Conservation (phyloP, 768 basidiomycete genomes). For the Porphyrellus cyaneotinctus region DNA sequence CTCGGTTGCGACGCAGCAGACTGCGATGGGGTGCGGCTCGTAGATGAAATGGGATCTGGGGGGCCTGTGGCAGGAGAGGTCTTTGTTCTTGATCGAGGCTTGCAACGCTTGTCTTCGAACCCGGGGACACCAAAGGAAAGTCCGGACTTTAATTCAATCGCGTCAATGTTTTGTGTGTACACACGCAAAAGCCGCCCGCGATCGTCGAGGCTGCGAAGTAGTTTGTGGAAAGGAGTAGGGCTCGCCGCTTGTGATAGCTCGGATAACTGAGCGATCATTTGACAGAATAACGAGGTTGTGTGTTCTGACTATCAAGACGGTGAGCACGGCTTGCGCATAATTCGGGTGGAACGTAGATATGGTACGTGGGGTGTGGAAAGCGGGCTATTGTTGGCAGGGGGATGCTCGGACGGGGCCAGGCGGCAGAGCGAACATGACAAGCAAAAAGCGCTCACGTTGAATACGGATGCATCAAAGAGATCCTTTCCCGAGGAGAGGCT, state of each 20-base stretch:
- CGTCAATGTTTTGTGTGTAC: slow-evolving; percentile 94
- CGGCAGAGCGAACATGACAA: slow-evolving; percentile 2
- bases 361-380: not conserved
- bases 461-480: slow-evolving; percentile 86
- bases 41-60: slow-evolving; percentile 13
- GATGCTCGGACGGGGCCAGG: not conserved
- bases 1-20: slow-evolving; percentile 18
- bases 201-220: slow-evolving; percentile 72
- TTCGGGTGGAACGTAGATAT: not conserved
- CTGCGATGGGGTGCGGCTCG: slow-evolving; percentile 15
- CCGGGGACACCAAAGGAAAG: slow-evolving; percentile 82
- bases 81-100: slow-evolving; percentile 47
- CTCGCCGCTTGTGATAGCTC: slow-evolving; percentile 64
- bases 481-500: slow-evolving; percentile 74
- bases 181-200: slow-evolving; percentile 75
- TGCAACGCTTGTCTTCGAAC: slow-evolving; percentile 54
- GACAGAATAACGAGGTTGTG: slow-evolving; percentile 75
- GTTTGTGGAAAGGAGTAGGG: slow-evolving; percentile 78
- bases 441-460: slow-evolving; percentile 55
- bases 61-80: slow-evolving; percentile 16
- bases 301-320: slow-evolving; percentile 54
- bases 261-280: slow-evolving; percentile 85
- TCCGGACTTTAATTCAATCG: slow-evolving; percentile 82
- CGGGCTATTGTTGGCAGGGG: not conserved
- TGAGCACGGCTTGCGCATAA: slow-evolving; percentile 18